Percentiles rank a stretch among this genome's conserved stretches.
phyloP scores from a whole-genome alignment of 179 eudicot species.

The Pouteria campechiana region DNA sequence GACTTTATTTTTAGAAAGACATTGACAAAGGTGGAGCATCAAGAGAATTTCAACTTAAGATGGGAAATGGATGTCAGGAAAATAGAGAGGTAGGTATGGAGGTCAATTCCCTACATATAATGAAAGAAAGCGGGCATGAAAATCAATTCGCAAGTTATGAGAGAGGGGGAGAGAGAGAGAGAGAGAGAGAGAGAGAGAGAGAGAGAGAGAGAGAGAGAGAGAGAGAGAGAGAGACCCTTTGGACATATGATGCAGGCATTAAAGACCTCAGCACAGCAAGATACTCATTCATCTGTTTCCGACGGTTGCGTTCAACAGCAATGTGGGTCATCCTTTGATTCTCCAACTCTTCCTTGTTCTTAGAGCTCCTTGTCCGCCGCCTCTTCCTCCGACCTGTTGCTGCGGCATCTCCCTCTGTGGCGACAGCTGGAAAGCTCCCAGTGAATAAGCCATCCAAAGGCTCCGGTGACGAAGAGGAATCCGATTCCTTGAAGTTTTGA shows the following conservation, averaged over 20 bases:
- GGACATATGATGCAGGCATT: conserved; percentile 54
- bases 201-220: background rate
- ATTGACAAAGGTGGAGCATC: no score
- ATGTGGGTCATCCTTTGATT: conserved; percentile 74
- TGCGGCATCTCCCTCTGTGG: background rate
- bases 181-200: background rate
- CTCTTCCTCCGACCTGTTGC: conserved; percentile 2
- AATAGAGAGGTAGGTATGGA: no score
- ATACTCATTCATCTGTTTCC: conserved; percentile 67
- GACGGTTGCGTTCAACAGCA: conserved; percentile 53
- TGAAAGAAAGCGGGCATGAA: no score
- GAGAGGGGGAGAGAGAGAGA: no score
- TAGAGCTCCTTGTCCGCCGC: conserved; percentile 19
- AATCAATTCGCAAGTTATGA: no score
- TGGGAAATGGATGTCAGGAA: no score
- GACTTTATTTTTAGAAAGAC: no score
- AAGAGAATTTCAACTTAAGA: no score
- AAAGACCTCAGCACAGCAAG: conserved; percentile 29
- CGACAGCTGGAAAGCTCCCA: conserved; percentile 6
- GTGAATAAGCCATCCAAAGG: conserved; percentile 1
- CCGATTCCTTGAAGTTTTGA: conserved; percentile 3
- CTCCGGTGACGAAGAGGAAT: conserved; percentile 19
- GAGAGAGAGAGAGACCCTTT: conserved; percentile 24
- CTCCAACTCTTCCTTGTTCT: conserved; percentile 51
- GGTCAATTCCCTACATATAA: no score